Evolutionary conservation across 1,139 yeast genomes (phyloP), one percentile per base, ranked within the genome.

Genomic region (Casaregolazyma lundiana): DNA sequence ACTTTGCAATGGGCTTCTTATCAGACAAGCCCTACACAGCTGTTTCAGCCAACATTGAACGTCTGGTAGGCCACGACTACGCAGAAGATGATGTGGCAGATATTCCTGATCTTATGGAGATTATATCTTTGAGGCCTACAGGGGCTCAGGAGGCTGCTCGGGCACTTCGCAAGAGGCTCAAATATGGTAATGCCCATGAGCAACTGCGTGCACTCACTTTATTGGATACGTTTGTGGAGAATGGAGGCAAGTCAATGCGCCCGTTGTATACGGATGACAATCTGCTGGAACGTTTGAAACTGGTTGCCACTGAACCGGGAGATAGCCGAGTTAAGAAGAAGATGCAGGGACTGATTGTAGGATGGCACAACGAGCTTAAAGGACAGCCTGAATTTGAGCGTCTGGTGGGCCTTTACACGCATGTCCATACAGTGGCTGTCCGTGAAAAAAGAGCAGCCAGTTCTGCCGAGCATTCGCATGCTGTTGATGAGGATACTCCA

Each of bases 131-230:
- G 30, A 69, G 71, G 48, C 61, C 64, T n/a, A 77, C 26, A 16
- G 62, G 94, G 1, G 79, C 88, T 1, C 68, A 73, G 8, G 97
- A 90, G 64, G 94, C 95, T 1, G 97, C 97, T 0, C 72, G 97
- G 45, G 95, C 96, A 1, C 71, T 92, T 34, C 75, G 98, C 45
- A 92, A 92, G 70, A 80, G 82, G 61, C 71, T 92, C 62, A 92
- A 92, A 67, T 85, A 92, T 62, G 97, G 97, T n/a, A 58, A 71
- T 1, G 62, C 67, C 1, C 70, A 70, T 24, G 81, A 80, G 52
- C 92, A 84, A 60, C 55, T 75, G 45, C 73, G 85, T 45, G 86
- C 95, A 0, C 67, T 90, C 53, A 77, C 77, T 16, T 60, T 90
- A 16, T 70, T 89, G 50, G 96, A 90, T 60, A 72, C 85, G 32